These are phyloP conservation scores for Phytophthora agathidicida DNA, from an alignment of 352 stramenopile species.

Conservation along the genomic window DNA sequence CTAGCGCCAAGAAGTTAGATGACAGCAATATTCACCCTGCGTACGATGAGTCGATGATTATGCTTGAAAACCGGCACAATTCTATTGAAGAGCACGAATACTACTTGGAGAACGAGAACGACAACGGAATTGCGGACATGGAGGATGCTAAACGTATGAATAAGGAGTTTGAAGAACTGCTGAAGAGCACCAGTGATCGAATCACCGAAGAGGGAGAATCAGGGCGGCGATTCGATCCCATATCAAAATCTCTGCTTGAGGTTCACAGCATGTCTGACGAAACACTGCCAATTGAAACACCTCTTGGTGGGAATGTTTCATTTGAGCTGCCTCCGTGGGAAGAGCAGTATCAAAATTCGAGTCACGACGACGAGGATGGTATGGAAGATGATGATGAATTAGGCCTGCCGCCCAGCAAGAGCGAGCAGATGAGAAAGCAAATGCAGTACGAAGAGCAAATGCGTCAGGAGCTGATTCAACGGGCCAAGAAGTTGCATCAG, in stretches of 20 bases:
- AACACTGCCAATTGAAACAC: slow-evolving; percentile 26
- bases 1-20: slow-evolving; percentile 17
- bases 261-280: slow-evolving; percentile 23
- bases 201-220: not conserved
- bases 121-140: slow-evolving; percentile 53
- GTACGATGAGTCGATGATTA: slow-evolving; percentile 52
- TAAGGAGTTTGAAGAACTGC: slow-evolving; percentile 61
- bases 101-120: slow-evolving; percentile 60
- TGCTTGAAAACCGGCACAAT: slow-evolving; percentile 35
- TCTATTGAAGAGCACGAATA: slow-evolving; percentile 68
- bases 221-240: slow-evolving; percentile 6
- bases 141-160: slow-evolving; percentile 73
- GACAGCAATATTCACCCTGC: slow-evolving; percentile 31
- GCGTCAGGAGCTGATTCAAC: slow-evolving; percentile 31
- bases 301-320: not conserved
- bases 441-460: slow-evolving; percentile 26
- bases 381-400: slow-evolving; percentile 39
- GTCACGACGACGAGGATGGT: slow-evolving; percentile 20
- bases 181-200: slow-evolving; percentile 33
- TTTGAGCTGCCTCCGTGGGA: slow-evolving; percentile 24
- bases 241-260: slow-evolving; percentile 10
- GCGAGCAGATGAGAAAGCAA: slow-evolving; percentile 34
- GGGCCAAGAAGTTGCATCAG: slow-evolving; percentile 30
- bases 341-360: slow-evolving; percentile 10
- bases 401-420: slow-evolving; percentile 37